Evolutionary conservation across 1,284 basidiomycete genomes (phyloP).

Genomic region (Cryptococcus floricola): DNA sequence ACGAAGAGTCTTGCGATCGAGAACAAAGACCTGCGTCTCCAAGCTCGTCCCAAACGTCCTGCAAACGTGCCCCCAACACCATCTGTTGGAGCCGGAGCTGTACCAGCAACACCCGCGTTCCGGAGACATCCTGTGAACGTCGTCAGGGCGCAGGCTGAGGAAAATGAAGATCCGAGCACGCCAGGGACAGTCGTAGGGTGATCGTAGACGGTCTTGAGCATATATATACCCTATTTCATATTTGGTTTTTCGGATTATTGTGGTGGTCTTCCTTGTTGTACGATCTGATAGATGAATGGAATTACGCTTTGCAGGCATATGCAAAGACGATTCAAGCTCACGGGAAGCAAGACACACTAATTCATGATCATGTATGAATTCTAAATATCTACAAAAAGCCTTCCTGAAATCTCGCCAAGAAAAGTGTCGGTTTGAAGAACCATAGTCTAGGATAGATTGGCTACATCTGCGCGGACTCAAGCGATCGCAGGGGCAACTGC

Average conservation of each 20-base stretch:
- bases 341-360: no score
- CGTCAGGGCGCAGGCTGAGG: neutral
- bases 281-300: neutral
- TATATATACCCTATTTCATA: neutral
- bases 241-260: neutral
- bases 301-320: neutral
- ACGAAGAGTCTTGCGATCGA: conserved; percentile 50
- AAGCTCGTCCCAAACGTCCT: conserved; percentile 33
- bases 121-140: neutral
- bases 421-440: no score
- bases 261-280: neutral
- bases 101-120: conserved; percentile 3
- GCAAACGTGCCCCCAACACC: conserved; percentile 18
- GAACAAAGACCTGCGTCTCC: conserved; percentile 49
- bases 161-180: conserved; percentile 6
- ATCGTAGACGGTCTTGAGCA: no score
- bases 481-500: neutral
- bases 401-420: no score
- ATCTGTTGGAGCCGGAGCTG: neutral
- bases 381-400: no score
- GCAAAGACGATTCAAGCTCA: no score
- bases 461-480: no score
- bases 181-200: conserved; percentile 9
- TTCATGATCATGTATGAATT: no score
- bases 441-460: no score